Evolutionary conservation across 2,329 filamentous ascomycete species (phyloP), one percentile per base, ranked within the genome.

Genomic region (Pestalotiopsis sp.): DNA sequence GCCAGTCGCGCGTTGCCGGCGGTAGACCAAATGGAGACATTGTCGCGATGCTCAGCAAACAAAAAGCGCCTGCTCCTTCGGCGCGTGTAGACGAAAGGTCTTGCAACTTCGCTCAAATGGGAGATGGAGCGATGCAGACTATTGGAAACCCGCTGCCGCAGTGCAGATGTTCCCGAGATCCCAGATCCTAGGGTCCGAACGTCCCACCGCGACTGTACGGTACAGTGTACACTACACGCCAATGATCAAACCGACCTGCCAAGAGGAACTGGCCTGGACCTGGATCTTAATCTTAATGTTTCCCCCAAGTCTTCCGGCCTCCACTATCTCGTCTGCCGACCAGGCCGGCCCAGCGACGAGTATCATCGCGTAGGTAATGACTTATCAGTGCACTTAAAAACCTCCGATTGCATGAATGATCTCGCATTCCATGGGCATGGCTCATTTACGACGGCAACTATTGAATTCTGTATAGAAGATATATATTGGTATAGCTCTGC

Each of bases 81-180:
- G 59, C 13, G 31, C 27, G 59, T 36, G 5, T 62, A 17, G 31
- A 36, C 7, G 31, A 9, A 36, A 36, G 23, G 14, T 36, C 13
- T 11, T 62, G 59, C 36, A 49, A 31, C 49, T 31, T 56, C n/a
- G 39, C 41, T 36, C 49, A 23, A 56, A 57, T 25, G 63, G 49
- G 45, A 20, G 39, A 38, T 27, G 63, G 52, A 66, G 63, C 63
- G 63, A 66, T 56, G 20, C 31, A 66, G 25, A 58, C 63, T 66
- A 66, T 66, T 66, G 63, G 12, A 38, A 66, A 56, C n/a, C 52
- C 41, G 49, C 63, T 66, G 52, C 62, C 49, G 63, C 36, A 13
- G 49, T 66, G 27, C 63, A 62, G 61, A 64, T 66, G 25, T 57
- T 66, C 63, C 63, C 63, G 63, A 66, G 63, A 58, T 66, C 39